Evolutionary conservation across 2,329 filamentous ascomycete genomes (phyloP).

Genomic region (Fusarium tanahbumbuense): DNA sequence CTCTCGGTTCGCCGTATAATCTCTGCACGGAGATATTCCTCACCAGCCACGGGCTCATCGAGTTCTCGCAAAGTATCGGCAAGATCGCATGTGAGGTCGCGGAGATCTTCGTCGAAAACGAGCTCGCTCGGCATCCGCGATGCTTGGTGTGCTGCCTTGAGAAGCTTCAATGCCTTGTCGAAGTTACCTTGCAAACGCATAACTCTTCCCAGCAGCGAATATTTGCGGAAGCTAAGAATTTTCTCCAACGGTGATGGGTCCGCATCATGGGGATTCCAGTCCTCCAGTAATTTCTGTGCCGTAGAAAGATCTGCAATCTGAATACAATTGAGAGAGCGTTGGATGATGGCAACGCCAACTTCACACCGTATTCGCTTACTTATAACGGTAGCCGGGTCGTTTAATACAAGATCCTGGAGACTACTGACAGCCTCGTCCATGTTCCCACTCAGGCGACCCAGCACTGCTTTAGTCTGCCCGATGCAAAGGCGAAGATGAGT

Average conservation of each 20-base stretch:
- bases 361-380: slow-evolving; percentile 32
- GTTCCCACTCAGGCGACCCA: slow-evolving; percentile 38
- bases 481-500: slow-evolving; percentile 35
- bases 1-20: slow-evolving; percentile 24
- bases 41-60: slow-evolving; percentile 24
- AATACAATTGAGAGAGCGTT: slow-evolving; percentile 34
- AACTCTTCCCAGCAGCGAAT: slow-evolving; percentile 36
- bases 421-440: slow-evolving; percentile 33
- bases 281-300: slow-evolving; percentile 31
- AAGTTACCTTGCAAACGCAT: slow-evolving; percentile 36
- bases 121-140: slow-evolving; percentile 17
- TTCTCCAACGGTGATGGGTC: slow-evolving; percentile 28
- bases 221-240: slow-evolving; percentile 35
- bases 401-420: slow-evolving; percentile 23
- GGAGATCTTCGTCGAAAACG: slow-evolving; percentile 37
- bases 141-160: slow-evolving; percentile 17
- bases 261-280: slow-evolving; percentile 30
- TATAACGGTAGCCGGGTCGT: not conserved
- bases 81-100: slow-evolving; percentile 39
- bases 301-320: slow-evolving; percentile 34
- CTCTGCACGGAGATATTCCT: slow-evolving; percentile 31
- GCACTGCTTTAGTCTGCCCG: slow-evolving; percentile 33
- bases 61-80: slow-evolving; percentile 40
- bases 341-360: slow-evolving; percentile 30
- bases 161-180: slow-evolving; percentile 15